phyloP scores from a whole-genome alignment of 2,329 filamentous ascomycete genomes.

The Trichoderma brevicompactum region DNA sequence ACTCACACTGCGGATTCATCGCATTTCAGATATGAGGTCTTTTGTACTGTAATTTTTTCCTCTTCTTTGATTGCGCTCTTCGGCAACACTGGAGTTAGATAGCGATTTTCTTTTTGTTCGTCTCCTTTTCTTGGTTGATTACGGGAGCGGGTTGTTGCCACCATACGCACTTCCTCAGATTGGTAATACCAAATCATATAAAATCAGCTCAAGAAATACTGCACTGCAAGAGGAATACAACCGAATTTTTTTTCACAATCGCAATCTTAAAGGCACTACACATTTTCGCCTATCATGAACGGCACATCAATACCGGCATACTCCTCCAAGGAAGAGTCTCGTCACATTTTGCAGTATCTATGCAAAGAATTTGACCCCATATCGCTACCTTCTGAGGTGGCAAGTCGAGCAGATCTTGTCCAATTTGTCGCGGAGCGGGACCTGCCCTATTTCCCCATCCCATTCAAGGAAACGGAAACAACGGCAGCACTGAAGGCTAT shows the following conservation, averaged over 20 bases:
- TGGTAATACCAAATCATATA: neutral
- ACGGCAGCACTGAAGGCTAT: constrained; percentile 50
- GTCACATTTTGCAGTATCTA: constrained; percentile 36
- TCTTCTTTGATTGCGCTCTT: neutral
- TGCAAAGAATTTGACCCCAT: constrained; percentile 36
- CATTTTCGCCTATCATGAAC: neutral
- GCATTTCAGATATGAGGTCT: neutral
- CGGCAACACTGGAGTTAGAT: neutral
- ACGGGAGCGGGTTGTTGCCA: too few relatives aligned
- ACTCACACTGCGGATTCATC: neutral
- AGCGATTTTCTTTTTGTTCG: neutral
- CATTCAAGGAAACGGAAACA: constrained; percentile 53
- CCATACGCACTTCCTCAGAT: neutral
- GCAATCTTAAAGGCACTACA: neutral
- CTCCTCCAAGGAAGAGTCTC: constrained; percentile 35
- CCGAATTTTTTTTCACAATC: neutral
- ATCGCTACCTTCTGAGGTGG: constrained; percentile 39
- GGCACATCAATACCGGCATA: neutral
- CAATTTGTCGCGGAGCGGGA: constrained; percentile 43
- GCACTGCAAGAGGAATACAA: neutral
- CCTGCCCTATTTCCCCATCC: constrained; percentile 51
- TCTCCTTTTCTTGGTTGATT: neutral
- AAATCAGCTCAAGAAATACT: neutral
- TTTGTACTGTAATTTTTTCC: too few relatives aligned
- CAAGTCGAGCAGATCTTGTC: constrained; percentile 35